Percentiles rank a stretch among this genome's conserved stretches.
Conservation (phyloP, 2,329 filamentous ascomycete species). For the Exophiala sp. region DNA sequence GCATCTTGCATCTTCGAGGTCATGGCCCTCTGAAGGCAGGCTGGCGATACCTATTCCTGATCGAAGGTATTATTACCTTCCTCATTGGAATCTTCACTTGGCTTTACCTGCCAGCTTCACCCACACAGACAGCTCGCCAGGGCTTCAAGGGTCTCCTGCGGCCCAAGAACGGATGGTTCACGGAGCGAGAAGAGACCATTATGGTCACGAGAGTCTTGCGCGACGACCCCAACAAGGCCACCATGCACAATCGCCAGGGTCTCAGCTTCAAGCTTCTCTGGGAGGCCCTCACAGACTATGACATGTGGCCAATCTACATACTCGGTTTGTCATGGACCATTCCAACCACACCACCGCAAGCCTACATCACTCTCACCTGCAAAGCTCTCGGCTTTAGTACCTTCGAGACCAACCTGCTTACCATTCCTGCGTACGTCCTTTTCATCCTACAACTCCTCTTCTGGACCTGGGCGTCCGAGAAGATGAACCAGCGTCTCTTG, state of each 20-base stretch:
- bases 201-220: conserved; percentile 58
- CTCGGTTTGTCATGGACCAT: conserved; percentile 54
- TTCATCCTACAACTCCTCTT: conserved; percentile 57
- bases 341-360: conserved; percentile 48
- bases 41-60: conserved; percentile 39
- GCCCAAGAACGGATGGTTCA: conserved; percentile 55
- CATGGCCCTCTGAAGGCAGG: conserved; percentile 44
- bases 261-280: conserved; percentile 57
- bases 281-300: conserved; percentile 55
- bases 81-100: conserved; percentile 55
- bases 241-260: conserved; percentile 60
- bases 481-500: conserved; percentile 46
- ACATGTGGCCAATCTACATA: conserved; percentile 58
- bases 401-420: conserved; percentile 62
- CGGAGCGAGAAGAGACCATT: conserved; percentile 57
- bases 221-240: conserved; percentile 58
- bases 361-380: conserved; percentile 59
- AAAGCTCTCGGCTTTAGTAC: conserved; percentile 56
- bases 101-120: conserved; percentile 61
- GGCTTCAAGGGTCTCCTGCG: conserved; percentile 51
- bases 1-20: conserved; percentile 36
- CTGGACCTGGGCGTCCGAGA: conserved; percentile 52
- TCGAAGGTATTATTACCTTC: conserved; percentile 46
- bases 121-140: conserved; percentile 58
- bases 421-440: conserved; percentile 56